Conservation (phyloP, 2,329 filamentous ascomycete genomes). For the Cercospora citrullina region DNA sequence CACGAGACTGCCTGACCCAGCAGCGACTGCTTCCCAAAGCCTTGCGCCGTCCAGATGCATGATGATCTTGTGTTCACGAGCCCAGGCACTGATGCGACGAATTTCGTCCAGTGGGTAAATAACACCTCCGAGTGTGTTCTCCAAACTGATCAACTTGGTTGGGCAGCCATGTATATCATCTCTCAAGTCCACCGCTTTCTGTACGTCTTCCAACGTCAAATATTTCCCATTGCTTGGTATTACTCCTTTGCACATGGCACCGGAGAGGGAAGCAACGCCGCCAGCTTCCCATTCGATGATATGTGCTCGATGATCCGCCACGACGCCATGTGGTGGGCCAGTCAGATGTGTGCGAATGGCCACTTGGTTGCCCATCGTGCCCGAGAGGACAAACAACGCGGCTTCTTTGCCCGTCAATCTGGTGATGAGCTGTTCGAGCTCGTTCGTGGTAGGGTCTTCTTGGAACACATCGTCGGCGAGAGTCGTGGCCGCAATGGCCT, state of each 20-base stretch:
- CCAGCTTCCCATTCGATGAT: constrained; percentile 70
- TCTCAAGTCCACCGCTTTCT: constrained; percentile 63
- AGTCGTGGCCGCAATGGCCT: constrained; percentile 71
- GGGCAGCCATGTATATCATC: constrained; percentile 77
- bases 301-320: constrained; percentile 78
- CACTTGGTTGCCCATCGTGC: constrained; percentile 90
- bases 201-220: constrained; percentile 74
- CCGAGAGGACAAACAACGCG: constrained; percentile 78
- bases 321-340: constrained; percentile 75
- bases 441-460: constrained; percentile 76
- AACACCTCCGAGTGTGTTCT: constrained; percentile 81
- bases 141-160: constrained; percentile 76
- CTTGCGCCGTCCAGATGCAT: constrained; percentile 79
- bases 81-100: constrained; percentile 69
- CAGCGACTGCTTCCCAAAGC: constrained; percentile 76
- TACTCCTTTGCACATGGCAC: constrained; percentile 68
- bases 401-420: constrained; percentile 72
- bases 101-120: constrained; percentile 75
- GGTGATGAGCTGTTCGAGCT: constrained; percentile 74
- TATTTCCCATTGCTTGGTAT: constrained; percentile 69
- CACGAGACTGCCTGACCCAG: constrained; percentile 65
- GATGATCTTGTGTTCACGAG: constrained; percentile 59
- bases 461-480: constrained; percentile 81
- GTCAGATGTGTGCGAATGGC: constrained; percentile 74
- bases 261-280: constrained; percentile 69